A percentile compares a stretch with the other conserved stretches of the same genome.
Evolutionary conservation across 768 basidiomycete genomes (phyloP).

Genomic region (Mycena indigotica): DNA sequence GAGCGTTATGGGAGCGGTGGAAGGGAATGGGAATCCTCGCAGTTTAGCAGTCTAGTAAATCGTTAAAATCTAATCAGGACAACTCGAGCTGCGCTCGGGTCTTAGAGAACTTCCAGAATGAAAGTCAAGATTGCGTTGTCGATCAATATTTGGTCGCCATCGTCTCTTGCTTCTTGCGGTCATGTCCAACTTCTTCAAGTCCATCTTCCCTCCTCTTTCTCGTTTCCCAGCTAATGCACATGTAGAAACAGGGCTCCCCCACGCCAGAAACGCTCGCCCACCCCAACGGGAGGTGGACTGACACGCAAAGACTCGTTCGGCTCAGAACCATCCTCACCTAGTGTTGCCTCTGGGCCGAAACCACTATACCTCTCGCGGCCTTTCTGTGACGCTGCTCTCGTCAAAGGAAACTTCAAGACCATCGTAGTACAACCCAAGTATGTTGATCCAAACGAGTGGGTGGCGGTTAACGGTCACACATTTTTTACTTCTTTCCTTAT

Average conservation of each 20-base stretch:
- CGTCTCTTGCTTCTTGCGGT: slow-evolving; percentile 1
- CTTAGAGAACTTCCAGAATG: neutral
- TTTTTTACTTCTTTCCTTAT: neutral
- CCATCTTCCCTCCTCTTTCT: neutral
- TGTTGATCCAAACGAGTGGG: slow-evolving; percentile 96
- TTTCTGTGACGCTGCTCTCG: slow-evolving; percentile 92
- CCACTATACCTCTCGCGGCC: slow-evolving; percentile 91
- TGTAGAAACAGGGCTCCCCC: slow-evolving; percentile 25
- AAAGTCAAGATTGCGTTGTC: neutral
- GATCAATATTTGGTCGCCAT: neutral
- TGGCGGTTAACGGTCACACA: slow-evolving; percentile 85
- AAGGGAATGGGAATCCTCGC: slow-evolving; percentile 86
- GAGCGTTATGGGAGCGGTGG: slow-evolving; percentile 86
- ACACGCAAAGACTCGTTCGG: slow-evolving; percentile 35
- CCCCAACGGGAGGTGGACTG: slow-evolving; percentile 31
- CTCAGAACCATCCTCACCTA: slow-evolving; percentile 45
- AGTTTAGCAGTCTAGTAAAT: slow-evolving; percentile 32
- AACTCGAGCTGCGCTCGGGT: slow-evolving; percentile 19
- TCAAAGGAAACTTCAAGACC: slow-evolving; percentile 98
- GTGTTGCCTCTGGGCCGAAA: slow-evolving; percentile 41
- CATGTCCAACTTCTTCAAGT: slow-evolving; percentile 22
- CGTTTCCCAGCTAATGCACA: neutral
- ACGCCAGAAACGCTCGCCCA: slow-evolving; percentile 41
- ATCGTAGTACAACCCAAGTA: slow-evolving; percentile 97
- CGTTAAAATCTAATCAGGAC: neutral